Conservation (phyloP, 805 yeast genomes). For the Candida berthetii region DNA sequence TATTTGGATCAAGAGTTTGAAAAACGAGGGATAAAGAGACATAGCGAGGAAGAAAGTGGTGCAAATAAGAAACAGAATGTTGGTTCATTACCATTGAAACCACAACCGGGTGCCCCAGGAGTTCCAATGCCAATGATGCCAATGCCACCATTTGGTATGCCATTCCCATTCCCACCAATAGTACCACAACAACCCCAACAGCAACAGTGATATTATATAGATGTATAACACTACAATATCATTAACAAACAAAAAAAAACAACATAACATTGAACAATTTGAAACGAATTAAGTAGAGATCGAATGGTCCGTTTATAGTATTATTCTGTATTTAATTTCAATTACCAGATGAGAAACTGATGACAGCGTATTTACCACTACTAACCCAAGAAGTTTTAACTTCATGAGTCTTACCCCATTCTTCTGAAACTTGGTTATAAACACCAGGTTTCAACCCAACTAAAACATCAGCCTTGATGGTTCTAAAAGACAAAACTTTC, state of each 20-base stretch:
- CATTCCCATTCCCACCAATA: slow-evolving; percentile 27
- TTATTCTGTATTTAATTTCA: neutral
- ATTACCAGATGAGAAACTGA: slow-evolving; percentile 46
- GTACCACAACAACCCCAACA: slow-evolving; percentile 26
- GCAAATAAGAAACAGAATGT: slow-evolving; percentile 9
- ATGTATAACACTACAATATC: neutral
- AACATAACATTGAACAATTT: neutral
- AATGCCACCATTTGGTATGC: slow-evolving; percentile 12
- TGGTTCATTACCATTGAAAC: slow-evolving; percentile 6
- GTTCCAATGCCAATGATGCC: slow-evolving; percentile 10
- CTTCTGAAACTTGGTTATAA: slow-evolving; percentile 57
- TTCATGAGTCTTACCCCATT: slow-evolving; percentile 59
- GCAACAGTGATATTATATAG: neutral
- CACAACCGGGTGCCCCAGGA: slow-evolving; percentile 3
- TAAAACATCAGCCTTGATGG: slow-evolving; percentile 94
- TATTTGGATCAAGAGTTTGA: slow-evolving; percentile 35
- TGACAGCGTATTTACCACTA: slow-evolving; percentile 93
- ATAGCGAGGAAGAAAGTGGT: slow-evolving; percentile 6
- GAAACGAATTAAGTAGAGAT: neutral
- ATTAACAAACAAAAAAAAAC: neutral
- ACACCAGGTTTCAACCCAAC: slow-evolving; percentile 76
- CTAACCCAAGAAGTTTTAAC: slow-evolving; percentile 76
- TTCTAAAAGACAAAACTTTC: slow-evolving; percentile 71
- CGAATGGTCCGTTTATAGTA: too few relatives aligned
- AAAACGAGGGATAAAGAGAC: slow-evolving; percentile 23